A percentile compares a stretch with the other conserved stretches of the same genome.
Conservation (phyloP, 2,329 filamentous ascomycete genomes). For the Microascus cirrosus region DNA sequence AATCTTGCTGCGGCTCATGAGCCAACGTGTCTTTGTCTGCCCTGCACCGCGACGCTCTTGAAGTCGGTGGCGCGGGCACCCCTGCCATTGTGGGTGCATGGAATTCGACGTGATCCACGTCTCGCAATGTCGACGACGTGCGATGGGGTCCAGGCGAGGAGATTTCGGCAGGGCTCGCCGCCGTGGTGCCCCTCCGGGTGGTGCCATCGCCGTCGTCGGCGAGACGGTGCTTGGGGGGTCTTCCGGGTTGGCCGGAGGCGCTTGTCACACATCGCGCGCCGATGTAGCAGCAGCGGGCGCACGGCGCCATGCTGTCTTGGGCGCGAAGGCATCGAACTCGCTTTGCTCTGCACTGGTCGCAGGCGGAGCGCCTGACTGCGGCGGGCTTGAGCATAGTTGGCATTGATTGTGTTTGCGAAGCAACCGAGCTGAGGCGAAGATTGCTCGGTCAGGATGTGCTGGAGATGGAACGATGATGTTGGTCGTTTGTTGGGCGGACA, state of each 20-base stretch:
- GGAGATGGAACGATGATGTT: no score
- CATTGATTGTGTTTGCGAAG: no score
- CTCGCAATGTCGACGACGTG: constrained; percentile 4
- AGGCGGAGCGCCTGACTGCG: constrained; percentile 11
- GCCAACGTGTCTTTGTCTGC: no score
- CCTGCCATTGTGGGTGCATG: constrained; percentile 2
- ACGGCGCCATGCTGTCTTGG: constrained; percentile 9
- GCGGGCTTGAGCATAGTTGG: no score
- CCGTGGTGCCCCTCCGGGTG: not conserved
- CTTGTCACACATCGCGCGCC: constrained; percentile 10
- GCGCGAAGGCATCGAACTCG: constrained; percentile 12
- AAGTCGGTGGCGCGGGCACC: not conserved
- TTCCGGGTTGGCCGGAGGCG: constrained; percentile 10
- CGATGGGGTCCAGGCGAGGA: not conserved
- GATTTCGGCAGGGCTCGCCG: not conserved
- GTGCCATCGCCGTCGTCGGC: not conserved
- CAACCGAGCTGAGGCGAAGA: no score
- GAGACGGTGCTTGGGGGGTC: constrained; percentile 8
- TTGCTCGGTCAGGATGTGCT: no score
- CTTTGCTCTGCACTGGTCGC: constrained; percentile 13
- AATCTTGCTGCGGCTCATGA: not conserved
- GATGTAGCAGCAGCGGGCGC: constrained; percentile 11
- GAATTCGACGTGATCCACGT: constrained; percentile 5
- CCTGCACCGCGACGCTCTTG: no score
- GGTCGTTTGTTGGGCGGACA: no score